Evolutionary conservation across 23 red algal genomes (phyloP).

Genomic region (Chondrus crispus): DNA sequence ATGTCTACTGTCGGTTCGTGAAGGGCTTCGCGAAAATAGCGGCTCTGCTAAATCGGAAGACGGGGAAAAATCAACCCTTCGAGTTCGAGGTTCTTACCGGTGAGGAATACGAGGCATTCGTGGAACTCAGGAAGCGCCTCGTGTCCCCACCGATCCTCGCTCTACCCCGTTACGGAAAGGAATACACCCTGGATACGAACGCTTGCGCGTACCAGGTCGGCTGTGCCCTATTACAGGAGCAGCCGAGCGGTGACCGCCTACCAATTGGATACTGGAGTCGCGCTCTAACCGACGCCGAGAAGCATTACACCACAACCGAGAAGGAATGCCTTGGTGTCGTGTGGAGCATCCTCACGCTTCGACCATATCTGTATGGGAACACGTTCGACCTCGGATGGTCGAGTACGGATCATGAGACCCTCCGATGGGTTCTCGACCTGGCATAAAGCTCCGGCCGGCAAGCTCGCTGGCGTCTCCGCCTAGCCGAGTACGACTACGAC

Average conservation of each 20-base stretch:
- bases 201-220: slow-evolving; percentile 25
- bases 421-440: slow-evolving; percentile 20
- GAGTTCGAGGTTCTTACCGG: not conserved
- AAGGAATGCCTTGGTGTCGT: slow-evolving; percentile 31
- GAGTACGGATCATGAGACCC: not conserved
- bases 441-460: not conserved
- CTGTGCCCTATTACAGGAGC: slow-evolving; percentile 24
- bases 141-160: not conserved
- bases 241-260: not conserved
- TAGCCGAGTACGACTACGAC: slow-evolving; percentile 22
- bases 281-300: not conserved
- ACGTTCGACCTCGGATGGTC: not conserved
- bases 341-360: not conserved
- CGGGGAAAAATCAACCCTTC: not conserved
- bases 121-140: not conserved
- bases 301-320: slow-evolving; percentile 5
- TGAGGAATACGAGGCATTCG: not conserved
- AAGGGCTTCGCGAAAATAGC: not conserved
- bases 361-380: slow-evolving; percentile 20
- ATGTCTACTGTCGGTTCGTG: slow-evolving; percentile 11
- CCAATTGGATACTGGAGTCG: slow-evolving; percentile 45
- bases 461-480: slow-evolving; percentile 21
- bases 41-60: not conserved
- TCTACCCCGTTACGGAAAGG: not conserved
- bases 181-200: slow-evolving; percentile 8